Conservation (phyloP, 176 grass and related monocot genomes). For the Hordeum marinum region DNA sequence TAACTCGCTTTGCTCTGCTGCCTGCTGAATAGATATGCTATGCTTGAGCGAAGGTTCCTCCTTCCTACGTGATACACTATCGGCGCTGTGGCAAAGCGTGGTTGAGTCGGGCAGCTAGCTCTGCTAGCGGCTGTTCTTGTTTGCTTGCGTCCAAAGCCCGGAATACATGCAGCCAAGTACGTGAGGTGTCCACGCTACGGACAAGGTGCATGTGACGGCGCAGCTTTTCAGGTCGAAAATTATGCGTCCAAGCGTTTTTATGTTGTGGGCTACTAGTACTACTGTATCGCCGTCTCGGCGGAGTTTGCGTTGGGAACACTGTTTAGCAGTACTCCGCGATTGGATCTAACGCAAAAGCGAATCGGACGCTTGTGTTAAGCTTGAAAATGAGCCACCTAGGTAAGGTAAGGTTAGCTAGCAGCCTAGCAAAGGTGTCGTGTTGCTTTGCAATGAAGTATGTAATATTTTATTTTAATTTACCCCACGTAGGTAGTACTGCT, state of each 20-base stretch:
- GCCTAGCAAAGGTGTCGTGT: background rate
- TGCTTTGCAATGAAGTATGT: background rate
- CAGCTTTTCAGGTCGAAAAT: slow-evolving; percentile 15
- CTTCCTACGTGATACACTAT: background rate
- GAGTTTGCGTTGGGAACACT: background rate
- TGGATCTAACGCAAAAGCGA: background rate
- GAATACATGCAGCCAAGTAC: slow-evolving; percentile 39
- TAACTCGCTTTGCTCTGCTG: background rate
- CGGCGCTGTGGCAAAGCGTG: background rate
- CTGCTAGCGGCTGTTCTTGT: slow-evolving; percentile 14
- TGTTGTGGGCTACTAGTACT: background rate
- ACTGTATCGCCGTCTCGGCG: background rate
- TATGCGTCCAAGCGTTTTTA: background rate
- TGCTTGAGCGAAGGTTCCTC: slow-evolving; percentile 33
- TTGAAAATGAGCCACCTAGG: background rate
- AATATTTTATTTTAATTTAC: background rate
- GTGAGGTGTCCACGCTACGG: slow-evolving; percentile 31
- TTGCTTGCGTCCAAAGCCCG: slow-evolving; percentile 17
- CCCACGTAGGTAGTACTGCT: no score
- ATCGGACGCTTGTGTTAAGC: background rate
- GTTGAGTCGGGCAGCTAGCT: background rate
- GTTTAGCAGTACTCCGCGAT: background rate
- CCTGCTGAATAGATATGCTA: background rate
- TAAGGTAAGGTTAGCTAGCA: background rate
- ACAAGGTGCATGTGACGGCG: slow-evolving; percentile 40